phyloP scores from a whole-genome alignment of 805 yeast genomes.

The Saccharomyces paradoxus region DNA sequence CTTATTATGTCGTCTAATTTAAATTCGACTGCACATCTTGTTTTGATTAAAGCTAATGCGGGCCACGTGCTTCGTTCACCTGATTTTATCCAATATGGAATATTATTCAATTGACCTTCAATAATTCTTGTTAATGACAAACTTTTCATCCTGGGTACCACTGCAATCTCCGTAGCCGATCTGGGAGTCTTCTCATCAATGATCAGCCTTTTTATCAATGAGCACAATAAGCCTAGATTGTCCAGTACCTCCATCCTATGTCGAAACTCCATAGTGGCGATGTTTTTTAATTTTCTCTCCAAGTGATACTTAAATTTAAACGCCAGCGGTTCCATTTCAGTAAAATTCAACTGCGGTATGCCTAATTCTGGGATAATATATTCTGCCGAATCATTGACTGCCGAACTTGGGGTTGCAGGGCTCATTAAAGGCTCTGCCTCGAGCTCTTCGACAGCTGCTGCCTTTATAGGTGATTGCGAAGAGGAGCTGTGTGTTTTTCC shows the following conservation, averaged over 20 bases:
- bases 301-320: slow-evolving; percentile 30
- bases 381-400: slow-evolving; percentile 3
- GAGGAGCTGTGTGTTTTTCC: background rate
- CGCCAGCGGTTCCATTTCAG: slow-evolving; percentile 31
- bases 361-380: slow-evolving; percentile 12
- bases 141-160: slow-evolving; percentile 78
- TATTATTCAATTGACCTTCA: slow-evolving; percentile 71
- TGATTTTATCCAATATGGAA: slow-evolving; percentile 80
- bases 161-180: slow-evolving; percentile 74
- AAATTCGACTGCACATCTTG: slow-evolving; percentile 84
- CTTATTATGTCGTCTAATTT: slow-evolving; percentile 67
- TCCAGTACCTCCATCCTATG: slow-evolving; percentile 78
- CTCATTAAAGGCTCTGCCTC: slow-evolving; percentile 23
- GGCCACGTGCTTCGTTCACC: slow-evolving; percentile 97
- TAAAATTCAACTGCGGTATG: slow-evolving; percentile 25
- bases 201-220: slow-evolving; percentile 62
- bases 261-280: slow-evolving; percentile 68
- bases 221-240: slow-evolving; percentile 65
- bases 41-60: slow-evolving; percentile 70
- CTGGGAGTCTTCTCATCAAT: slow-evolving; percentile 83
- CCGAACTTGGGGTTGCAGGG: slow-evolving; percentile 12
- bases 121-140: slow-evolving; percentile 67
- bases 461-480: background rate
- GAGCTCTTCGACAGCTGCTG: slow-evolving; percentile 2
- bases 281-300: slow-evolving; percentile 40